Evolutionary conservation across 139 green algal genomes (phyloP).

Genomic region (Haematococcus sp.): DNA sequence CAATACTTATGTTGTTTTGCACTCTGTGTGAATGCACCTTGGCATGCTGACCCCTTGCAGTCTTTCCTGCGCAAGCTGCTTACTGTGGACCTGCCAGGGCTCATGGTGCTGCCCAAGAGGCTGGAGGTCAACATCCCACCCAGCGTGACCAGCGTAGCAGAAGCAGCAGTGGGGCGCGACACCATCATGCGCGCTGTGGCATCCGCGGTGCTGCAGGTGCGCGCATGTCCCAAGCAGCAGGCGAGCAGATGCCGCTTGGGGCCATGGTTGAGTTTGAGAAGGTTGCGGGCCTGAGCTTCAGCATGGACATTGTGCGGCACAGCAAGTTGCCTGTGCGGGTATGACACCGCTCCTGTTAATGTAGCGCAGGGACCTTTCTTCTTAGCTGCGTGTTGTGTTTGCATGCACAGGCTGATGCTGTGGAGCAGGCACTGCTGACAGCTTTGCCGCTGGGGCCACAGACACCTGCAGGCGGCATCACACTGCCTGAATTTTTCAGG

Average conservation of each 20-base stretch:
- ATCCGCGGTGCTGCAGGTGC: conserved; percentile 72
- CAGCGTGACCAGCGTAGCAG: conserved; percentile 80
- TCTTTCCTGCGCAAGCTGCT: conserved; percentile 86
- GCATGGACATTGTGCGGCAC: no score
- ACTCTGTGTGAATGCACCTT: no score
- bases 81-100: conserved; percentile 86
- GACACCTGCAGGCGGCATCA: conserved; percentile 76
- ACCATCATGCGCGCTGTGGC: conserved; percentile 90
- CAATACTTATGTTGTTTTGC: no score
- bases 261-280: not conserved
- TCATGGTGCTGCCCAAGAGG: conserved; percentile 92
- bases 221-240: not conserved
- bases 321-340: not conserved
- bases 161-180: conserved; percentile 88
- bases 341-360: no score
- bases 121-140: conserved; percentile 91
- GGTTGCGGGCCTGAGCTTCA: no score
- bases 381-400: not conserved
- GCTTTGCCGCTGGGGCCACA: conserved; percentile 85
- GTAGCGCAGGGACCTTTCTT: no score
- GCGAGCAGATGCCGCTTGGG: no score
- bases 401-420: not conserved
- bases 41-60: no score
- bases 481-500: conserved; percentile 81
- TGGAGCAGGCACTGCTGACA: conserved; percentile 72